Percentiles rank a stretch among this genome's conserved stretches.
phyloP scores from a whole-genome alignment of 1,284 basidiomycete species.

The Microstroma glucosiphilum region DNA sequence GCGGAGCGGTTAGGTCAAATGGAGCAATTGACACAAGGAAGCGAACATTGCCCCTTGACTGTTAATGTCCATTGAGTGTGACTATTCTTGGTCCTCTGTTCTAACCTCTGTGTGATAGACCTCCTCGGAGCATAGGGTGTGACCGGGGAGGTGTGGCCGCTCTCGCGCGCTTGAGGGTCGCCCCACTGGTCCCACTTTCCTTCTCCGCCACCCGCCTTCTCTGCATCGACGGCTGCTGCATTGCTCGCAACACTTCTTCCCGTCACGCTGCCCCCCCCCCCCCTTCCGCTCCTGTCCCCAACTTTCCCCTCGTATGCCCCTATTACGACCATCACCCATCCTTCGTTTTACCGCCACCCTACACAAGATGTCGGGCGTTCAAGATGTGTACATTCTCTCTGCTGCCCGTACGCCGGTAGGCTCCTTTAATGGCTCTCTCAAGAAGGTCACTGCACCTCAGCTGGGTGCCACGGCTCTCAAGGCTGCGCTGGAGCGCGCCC shows the following conservation, averaged over 20 bases:
- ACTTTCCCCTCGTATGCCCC: slow-evolving; percentile 2
- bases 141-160: too few relatives aligned
- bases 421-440: slow-evolving; percentile 82
- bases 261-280: background rate
- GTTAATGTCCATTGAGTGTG: too few relatives aligned
- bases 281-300: background rate
- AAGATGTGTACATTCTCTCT: slow-evolving; percentile 83
- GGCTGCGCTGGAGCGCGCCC: slow-evolving; percentile 71
- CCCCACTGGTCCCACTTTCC: too few relatives aligned
- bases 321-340: background rate
- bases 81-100: too few relatives aligned
- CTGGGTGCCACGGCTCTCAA: slow-evolving; percentile 84
- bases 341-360: background rate
- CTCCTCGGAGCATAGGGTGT: too few relatives aligned
- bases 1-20: too few relatives aligned
- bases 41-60: too few relatives aligned
- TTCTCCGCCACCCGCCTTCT: too few relatives aligned
- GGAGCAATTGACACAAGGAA: too few relatives aligned
- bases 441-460: slow-evolving; percentile 80
- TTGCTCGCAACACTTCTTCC: background rate
- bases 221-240: too few relatives aligned
- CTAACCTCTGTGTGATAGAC: too few relatives aligned
- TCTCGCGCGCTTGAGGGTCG: too few relatives aligned
- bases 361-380: slow-evolving; percentile 14
- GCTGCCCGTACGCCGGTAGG: slow-evolving; percentile 92